phyloP scores from a whole-genome alignment of 2,329 filamentous ascomycete species.

The Stemphylium lycopersici region DNA sequence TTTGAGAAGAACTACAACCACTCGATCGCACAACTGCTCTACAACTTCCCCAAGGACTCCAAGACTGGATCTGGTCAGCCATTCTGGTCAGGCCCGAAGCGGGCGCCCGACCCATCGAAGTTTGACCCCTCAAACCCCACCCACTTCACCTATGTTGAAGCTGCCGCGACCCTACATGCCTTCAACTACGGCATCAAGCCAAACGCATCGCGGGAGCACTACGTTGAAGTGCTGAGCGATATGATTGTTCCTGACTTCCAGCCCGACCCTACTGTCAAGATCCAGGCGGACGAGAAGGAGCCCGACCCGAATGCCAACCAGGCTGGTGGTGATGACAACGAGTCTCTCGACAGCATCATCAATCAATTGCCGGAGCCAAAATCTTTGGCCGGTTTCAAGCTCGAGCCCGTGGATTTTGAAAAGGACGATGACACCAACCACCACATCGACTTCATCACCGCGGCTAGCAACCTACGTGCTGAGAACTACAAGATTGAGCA shows the following conservation, averaged over 20 bases:
- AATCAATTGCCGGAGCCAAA: slow-evolving; percentile 77
- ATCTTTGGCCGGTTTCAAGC: slow-evolving; percentile 82
- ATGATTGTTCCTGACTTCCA: slow-evolving; percentile 96
- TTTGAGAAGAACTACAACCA: slow-evolving; percentile 99
- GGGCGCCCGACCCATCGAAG: slow-evolving; percentile 87
- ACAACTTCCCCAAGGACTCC: slow-evolving; percentile 96
- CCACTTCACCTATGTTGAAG: slow-evolving; percentile 85
- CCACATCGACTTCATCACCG: slow-evolving; percentile 99
- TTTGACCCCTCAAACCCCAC: slow-evolving; percentile 85
- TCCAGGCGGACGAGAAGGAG: slow-evolving; percentile 94
- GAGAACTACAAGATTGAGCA: slow-evolving; percentile 97
- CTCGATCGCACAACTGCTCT: slow-evolving; percentile 90
- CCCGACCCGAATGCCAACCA: slow-evolving; percentile 82
- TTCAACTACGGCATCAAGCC: slow-evolving; percentile 98
- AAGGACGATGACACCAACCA: slow-evolving; percentile 98
- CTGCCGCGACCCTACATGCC: slow-evolving; percentile 89
- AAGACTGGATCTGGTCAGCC: slow-evolving; percentile 84
- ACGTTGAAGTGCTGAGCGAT: slow-evolving; percentile 80
- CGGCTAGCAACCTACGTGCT: slow-evolving; percentile 92
- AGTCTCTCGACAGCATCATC: slow-evolving; percentile 76
- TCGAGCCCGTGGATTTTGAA: slow-evolving; percentile 93
- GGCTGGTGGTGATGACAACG: slow-evolving; percentile 70
- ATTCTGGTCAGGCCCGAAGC: slow-evolving; percentile 99
- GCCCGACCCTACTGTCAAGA: slow-evolving; percentile 89
- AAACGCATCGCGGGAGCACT: slow-evolving; percentile 74